These are phyloP conservation scores for Sorghum bicolor DNA, from an alignment of 176 grass and related monocot species.

Conservation along the genomic window DNA sequence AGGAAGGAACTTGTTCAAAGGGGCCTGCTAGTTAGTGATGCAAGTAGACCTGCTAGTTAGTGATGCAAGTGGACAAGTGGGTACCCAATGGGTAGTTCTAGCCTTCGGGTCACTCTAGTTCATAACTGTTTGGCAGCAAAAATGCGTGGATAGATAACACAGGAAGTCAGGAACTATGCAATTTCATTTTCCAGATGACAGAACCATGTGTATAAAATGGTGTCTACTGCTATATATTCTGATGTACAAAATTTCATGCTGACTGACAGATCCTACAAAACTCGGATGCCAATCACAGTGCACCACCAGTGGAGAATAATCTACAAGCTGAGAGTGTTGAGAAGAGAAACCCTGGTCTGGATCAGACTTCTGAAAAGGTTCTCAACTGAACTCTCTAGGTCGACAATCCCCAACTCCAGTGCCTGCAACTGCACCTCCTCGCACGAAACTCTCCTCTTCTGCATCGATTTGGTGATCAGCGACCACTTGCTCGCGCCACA, in stretches of 20 bases:
- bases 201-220: not conserved
- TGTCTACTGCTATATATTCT: not conserved
- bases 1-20: no score
- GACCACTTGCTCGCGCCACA: slow-evolving; percentile 41
- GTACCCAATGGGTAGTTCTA: no score
- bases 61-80: no score
- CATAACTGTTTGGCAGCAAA: not conserved
- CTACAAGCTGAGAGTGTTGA: slow-evolving; percentile 41
- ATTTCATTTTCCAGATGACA: not conserved
- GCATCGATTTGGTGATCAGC: slow-evolving; percentile 32
- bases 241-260: slow-evolving; percentile 8
- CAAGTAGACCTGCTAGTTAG: no score
- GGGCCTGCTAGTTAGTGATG: no score
- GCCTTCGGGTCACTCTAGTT: no score
- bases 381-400: slow-evolving; percentile 26
- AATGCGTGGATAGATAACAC: not conserved
- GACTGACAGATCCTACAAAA: slow-evolving; percentile 46
- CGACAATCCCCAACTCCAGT: slow-evolving; percentile 33
- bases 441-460: slow-evolving; percentile 34
- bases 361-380: slow-evolving; percentile 38
- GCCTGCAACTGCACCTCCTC: slow-evolving; percentile 39
- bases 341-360: slow-evolving; percentile 45
- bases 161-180: not conserved
- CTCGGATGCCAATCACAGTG: slow-evolving; percentile 28
- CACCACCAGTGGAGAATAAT: slow-evolving; percentile 5